Base-by-base conservation (phyloP, 129 eudicot genomes). In the Artemisia annua region DNA sequence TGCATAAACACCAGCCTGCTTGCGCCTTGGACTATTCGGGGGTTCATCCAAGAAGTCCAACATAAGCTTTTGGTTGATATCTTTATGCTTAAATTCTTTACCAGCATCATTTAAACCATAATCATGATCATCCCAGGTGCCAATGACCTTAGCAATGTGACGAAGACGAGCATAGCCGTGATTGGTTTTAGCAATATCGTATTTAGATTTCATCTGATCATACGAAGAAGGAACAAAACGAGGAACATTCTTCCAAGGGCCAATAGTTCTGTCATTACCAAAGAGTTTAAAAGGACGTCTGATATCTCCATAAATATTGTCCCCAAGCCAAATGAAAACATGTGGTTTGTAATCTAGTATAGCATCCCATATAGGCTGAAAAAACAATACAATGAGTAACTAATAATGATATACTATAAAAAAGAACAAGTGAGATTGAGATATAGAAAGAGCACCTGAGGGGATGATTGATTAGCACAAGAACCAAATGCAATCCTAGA, bases 121-220 rank as follows among this genome's bases (percentile, higher is more conserved):
- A 70, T 88, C 95, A 56, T 88, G 95, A 69, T 88, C 95, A 83
- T 88, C 88, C 95, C 95, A 88, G 11, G 95, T 88, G 75, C 95
- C 95, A 71, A 88, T 76, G 8, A 85, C 87, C 88, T 84, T 84
- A 56, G 88, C 67, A 46, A 46, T 67, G 2, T 70, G 43, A 61
- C 87, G 79, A 24, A 87, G 81, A 48, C 74, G 81, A 13, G 90
- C 66, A 70, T 88, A 88, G 43, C 83, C 85, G 58, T 30, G 85
- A 79, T 74, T 79, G 43, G 24, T 59, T 81, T 88, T 88, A 12
- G 85, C 85, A 71, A 51, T 48, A 7, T 43, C 7, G 78, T 85
- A 85, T 60, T 72, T 81, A 54, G 79, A 74, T 62, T 48, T 67
- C 95, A 88, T 85, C 61, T 88, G 85, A 16, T 75, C 75, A 61